A percentile compares a stretch with the other conserved stretches of the same genome.
phyloP scores from a whole-genome alignment of 768 basidiomycete genomes.

The Amanita pallidorosea region DNA sequence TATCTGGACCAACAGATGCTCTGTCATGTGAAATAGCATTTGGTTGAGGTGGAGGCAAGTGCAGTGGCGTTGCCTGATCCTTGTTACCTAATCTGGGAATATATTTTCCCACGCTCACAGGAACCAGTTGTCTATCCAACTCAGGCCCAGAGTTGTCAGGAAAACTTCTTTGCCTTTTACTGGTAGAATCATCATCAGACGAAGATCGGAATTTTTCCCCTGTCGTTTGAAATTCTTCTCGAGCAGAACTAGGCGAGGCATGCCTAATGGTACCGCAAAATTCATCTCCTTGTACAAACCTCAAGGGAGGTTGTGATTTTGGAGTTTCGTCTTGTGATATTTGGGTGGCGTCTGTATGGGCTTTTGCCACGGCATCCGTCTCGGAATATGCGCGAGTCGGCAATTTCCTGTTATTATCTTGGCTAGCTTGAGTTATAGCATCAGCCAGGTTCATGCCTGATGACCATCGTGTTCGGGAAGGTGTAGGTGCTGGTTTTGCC shows the following conservation, averaged over 20 bases:
- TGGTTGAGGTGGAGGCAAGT: background rate
- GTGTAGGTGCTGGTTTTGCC: background rate
- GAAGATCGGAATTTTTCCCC: background rate
- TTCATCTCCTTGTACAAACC: background rate
- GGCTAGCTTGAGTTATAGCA: constrained; percentile 9
- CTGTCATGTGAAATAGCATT: background rate
- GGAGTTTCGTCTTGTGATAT: background rate
- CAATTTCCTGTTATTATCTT: background rate
- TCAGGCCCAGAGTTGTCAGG: background rate
- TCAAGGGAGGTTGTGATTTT: background rate
- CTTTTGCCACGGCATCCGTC: background rate
- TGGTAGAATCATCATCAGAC: background rate
- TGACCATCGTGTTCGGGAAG: background rate
- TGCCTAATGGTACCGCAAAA: background rate
- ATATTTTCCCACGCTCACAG: background rate
- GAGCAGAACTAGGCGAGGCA: background rate
- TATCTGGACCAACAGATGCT: background rate
- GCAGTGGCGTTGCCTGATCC: background rate
- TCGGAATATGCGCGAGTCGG: background rate
- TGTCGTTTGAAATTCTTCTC: background rate
- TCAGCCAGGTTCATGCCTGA: constrained; percentile 7
- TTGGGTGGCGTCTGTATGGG: background rate
- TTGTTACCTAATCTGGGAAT: background rate
- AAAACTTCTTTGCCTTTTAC: background rate
- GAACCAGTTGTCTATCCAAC: background rate